These are phyloP conservation scores for Brasilioporus rufonigricans DNA, from an alignment of 768 basidiomycete species.

Conservation along the genomic window DNA sequence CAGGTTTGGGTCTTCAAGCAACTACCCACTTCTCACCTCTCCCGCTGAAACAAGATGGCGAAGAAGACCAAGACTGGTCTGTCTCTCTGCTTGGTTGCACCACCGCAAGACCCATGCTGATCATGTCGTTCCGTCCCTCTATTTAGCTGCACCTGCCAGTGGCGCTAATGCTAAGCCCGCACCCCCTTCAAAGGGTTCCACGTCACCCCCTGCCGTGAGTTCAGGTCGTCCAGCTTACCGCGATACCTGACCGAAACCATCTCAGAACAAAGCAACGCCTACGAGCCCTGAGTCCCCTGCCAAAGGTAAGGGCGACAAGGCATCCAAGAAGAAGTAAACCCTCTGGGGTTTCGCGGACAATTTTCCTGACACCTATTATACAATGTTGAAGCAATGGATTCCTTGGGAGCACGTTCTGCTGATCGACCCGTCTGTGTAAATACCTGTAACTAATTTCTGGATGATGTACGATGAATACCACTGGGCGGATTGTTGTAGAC, in stretches of 20 bases:
- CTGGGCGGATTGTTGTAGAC: conserved; percentile 4
- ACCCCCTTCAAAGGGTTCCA: conserved; percentile 20
- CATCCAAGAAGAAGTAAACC: conserved; percentile 30
- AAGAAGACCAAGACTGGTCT: conserved; percentile 28
- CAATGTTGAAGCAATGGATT: conserved; percentile 1
- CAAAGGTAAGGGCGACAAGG: conserved; percentile 27
- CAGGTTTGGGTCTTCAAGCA: neutral
- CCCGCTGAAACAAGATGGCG: conserved; percentile 20
- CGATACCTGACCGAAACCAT: neutral
- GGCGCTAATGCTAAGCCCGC: conserved; percentile 18
- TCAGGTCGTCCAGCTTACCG: neutral
- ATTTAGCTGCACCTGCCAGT: conserved; percentile 13
- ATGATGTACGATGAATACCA: neutral
- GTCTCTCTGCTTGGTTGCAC: conserved; percentile 17
- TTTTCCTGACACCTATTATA: neutral
- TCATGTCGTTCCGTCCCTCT: conserved; percentile 1
- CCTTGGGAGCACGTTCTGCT: neutral
- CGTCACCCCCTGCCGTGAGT: conserved; percentile 20
- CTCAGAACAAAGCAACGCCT: conserved; percentile 21
- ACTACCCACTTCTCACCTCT: neutral
- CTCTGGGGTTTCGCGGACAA: neutral
- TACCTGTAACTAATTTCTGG: conserved; percentile 5
- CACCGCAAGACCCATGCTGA: conserved; percentile 8
- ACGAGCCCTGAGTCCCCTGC: conserved; percentile 26
- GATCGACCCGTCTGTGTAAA: neutral